phyloP scores from a whole-genome alignment of 2,329 filamentous ascomycete species.

The Coleophoma eucalyptorum region DNA sequence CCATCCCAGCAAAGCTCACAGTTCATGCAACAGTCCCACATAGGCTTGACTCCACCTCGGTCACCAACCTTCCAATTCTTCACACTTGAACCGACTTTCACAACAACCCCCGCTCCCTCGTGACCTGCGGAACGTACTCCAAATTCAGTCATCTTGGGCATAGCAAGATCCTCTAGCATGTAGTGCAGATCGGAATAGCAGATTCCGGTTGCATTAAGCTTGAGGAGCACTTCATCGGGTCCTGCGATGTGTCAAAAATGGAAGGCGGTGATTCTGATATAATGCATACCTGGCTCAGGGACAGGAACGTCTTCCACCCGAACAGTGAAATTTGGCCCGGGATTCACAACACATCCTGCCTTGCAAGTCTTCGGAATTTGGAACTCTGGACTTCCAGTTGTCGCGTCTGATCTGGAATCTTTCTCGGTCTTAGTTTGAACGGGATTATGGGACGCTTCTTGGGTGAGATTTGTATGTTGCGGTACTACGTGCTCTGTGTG shows the following conservation, averaged over 20 bases:
- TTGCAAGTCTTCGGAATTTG: slow-evolving; percentile 43
- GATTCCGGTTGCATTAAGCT: slow-evolving; percentile 53
- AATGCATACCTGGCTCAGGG: slow-evolving; percentile 33
- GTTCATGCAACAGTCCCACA: slow-evolving; percentile 45
- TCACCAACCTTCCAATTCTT: slow-evolving; percentile 49
- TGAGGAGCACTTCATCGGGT: slow-evolving; percentile 48
- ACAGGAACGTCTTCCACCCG: slow-evolving; percentile 44
- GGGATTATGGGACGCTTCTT: no score
- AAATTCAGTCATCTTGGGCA: slow-evolving; percentile 40
- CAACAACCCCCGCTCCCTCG: slow-evolving; percentile 54
- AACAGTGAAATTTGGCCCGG: slow-evolving; percentile 43
- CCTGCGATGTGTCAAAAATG: slow-evolving; percentile 1
- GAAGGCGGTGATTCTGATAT: neutral
- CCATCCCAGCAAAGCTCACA: slow-evolving; percentile 30
- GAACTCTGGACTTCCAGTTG: no score
- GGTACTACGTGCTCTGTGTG: neutral
- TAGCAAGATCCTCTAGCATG: slow-evolving; percentile 49
- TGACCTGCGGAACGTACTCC: slow-evolving; percentile 45
- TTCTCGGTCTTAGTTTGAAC: no score
- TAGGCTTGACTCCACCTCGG: slow-evolving; percentile 46
- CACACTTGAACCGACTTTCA: slow-evolving; percentile 49
- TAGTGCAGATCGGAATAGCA: slow-evolving; percentile 55
- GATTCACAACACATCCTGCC: slow-evolving; percentile 45
- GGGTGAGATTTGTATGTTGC: neutral
- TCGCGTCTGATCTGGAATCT: no score